A percentile compares a stretch with the other conserved stretches of the same genome.
phyloP scores from a whole-genome alignment of 2,329 filamentous ascomycete species.

The Setomelanomma holmii region DNA sequence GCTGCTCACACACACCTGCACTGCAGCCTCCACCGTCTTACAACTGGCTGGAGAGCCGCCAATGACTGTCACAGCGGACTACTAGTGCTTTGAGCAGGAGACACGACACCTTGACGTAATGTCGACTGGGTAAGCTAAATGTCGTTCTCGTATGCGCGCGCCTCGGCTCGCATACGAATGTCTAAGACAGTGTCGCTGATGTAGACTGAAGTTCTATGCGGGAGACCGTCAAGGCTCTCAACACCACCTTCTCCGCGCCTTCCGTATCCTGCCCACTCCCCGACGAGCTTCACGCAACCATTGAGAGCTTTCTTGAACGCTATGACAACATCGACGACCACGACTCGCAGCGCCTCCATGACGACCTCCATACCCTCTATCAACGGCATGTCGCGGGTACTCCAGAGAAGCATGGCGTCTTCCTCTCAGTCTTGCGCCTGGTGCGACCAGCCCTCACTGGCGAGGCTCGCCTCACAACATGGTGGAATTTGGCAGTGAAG shows the following conservation, averaged over 20 bases:
- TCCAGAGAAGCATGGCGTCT: constrained; percentile 67
- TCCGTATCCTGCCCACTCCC: constrained; percentile 65
- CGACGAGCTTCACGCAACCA: constrained; percentile 66
- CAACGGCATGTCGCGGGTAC: constrained; percentile 67
- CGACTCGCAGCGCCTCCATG: constrained; percentile 73
- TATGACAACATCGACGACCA: constrained; percentile 72
- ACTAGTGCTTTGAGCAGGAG: constrained; percentile 6
- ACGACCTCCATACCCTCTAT: constrained; percentile 73
- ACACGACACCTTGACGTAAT: constrained; percentile 11
- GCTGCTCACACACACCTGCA: neutral
- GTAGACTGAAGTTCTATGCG: constrained; percentile 53
- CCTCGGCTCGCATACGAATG: neutral
- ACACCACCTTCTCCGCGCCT: constrained; percentile 51
- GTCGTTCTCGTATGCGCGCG: neutral
- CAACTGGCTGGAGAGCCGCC: constrained; percentile 3
- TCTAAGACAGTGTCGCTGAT: constrained; percentile 12
- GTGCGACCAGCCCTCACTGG: constrained; percentile 70
- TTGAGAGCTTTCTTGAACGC: constrained; percentile 72
- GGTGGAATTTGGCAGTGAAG: constrained; percentile 72
- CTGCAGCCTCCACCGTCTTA: neutral
- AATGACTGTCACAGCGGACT: constrained; percentile 18
- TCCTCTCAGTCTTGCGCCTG: constrained; percentile 70
- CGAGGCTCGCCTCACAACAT: constrained; percentile 68
- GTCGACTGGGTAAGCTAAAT: constrained; percentile 32
- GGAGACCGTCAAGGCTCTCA: constrained; percentile 57